These are phyloP conservation scores for Bruguiera hainesii DNA, from an alignment of 441 rosid genomes.

Conservation along the genomic window DNA sequence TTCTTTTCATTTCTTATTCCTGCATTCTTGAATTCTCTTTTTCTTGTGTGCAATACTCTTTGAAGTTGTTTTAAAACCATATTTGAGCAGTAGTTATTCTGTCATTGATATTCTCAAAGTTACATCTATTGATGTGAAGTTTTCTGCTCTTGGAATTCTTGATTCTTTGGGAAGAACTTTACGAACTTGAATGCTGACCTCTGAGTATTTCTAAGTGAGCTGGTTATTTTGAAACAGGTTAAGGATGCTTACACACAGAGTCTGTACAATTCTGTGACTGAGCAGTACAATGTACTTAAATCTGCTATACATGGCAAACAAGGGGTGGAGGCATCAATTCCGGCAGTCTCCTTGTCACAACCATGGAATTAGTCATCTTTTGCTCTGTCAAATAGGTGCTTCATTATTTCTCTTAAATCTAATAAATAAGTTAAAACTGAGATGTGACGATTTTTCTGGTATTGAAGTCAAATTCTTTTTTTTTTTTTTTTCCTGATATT, in stretches of 20 bases:
- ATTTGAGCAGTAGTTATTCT: too few species aligned
- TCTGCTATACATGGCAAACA: constrained; percentile 56
- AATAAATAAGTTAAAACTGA: constrained; percentile 3
- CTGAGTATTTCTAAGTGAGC: constrained; percentile 16
- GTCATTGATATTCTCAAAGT: too few species aligned
- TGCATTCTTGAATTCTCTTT: too few species aligned
- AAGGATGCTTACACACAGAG: constrained; percentile 54
- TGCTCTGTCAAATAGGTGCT: constrained; percentile 27
- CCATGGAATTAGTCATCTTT: constrained; percentile 56
- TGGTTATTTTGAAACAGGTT: constrained; percentile 46
- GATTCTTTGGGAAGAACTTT: not conserved
- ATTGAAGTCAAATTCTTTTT: not conserved
- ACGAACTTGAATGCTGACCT: not conserved
- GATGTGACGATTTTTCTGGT: not conserved
- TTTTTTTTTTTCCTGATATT: not conserved
- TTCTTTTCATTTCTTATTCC: too few species aligned
- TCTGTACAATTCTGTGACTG: constrained; percentile 51
- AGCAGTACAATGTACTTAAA: constrained; percentile 66
- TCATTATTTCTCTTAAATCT: constrained; percentile 15
- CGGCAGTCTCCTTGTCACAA: constrained; percentile 65
- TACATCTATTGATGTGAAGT: too few species aligned
- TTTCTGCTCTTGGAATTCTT: too few species aligned
- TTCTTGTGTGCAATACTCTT: too few species aligned
- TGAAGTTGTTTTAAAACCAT: too few species aligned
- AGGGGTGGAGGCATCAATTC: constrained; percentile 63